phyloP scores from a whole-genome alignment of 306 rosid species.

The Vicia villosa region DNA sequence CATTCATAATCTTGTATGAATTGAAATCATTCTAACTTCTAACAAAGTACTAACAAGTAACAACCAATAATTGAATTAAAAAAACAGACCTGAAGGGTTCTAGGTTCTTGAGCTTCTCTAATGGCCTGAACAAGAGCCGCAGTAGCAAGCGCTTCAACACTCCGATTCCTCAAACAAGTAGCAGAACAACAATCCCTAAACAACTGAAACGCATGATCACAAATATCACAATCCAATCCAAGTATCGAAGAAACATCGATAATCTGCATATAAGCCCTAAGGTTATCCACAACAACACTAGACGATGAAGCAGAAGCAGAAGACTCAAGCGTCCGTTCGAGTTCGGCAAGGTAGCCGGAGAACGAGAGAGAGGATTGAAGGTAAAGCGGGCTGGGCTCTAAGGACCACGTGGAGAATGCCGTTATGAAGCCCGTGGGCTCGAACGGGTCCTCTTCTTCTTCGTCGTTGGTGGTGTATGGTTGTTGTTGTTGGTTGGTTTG shows the following conservation, averaged over 20 bases:
- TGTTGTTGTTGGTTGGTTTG: slow-evolving; percentile 33
- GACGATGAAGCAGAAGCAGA: slow-evolving; percentile 68
- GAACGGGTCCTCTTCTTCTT: slow-evolving; percentile 65
- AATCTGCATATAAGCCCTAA: slow-evolving; percentile 97
- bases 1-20: too few species aligned
- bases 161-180: slow-evolving; percentile 91
- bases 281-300: slow-evolving; percentile 77
- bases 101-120: slow-evolving; percentile 92
- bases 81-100: slow-evolving; percentile 81
- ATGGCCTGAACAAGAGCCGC: slow-evolving; percentile 98
- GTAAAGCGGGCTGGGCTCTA: slow-evolving; percentile 80
- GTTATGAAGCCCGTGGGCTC: slow-evolving; percentile 94
- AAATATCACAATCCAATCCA: slow-evolving; percentile 80
- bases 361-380: slow-evolving; percentile 79
- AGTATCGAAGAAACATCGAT: slow-evolving; percentile 87
- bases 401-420: slow-evolving; percentile 93
- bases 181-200: slow-evolving; percentile 98
- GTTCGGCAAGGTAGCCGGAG: slow-evolving; percentile 97
- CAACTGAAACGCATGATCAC: slow-evolving; percentile 87
- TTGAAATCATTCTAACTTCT: too few species aligned
- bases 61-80: background rate
- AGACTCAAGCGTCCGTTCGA: slow-evolving; percentile 81
- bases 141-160: slow-evolving; percentile 97
- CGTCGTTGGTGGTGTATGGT: slow-evolving; percentile 34
- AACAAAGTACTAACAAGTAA: too few species aligned